phyloP scores from a whole-genome alignment of 2,329 filamentous ascomycete genomes.

The Aureobasidium sp. region DNA sequence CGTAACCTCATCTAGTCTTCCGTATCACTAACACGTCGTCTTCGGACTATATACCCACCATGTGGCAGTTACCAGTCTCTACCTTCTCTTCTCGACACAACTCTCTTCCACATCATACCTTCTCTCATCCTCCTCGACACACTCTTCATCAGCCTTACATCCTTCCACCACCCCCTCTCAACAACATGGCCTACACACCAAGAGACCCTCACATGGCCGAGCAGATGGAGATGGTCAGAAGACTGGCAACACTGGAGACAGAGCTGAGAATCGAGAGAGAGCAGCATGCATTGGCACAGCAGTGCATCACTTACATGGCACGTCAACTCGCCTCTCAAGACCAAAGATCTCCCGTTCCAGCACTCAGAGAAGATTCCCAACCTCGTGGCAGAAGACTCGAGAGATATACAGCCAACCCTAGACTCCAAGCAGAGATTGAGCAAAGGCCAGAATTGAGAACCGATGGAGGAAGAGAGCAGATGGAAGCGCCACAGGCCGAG shows the following conservation, averaged over 20 bases:
- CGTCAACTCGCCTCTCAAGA: neutral
- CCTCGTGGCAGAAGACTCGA: neutral
- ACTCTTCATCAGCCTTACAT: neutral
- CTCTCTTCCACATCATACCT: neutral
- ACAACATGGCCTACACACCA: neutral
- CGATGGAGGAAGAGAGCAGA: neutral
- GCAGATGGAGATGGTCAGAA: neutral
- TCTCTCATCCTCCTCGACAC: neutral
- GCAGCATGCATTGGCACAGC: neutral
- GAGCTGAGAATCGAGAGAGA: neutral
- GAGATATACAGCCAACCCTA: neutral
- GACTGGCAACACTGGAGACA: neutral
- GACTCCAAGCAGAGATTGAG: neutral
- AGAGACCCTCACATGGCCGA: neutral
- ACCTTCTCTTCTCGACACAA: neutral
- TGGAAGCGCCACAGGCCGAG: neutral
- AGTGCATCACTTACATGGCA: neutral
- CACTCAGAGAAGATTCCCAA: neutral
- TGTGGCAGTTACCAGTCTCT: neutral
- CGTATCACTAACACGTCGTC: neutral
- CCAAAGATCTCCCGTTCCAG: neutral
- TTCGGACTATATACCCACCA: neutral
- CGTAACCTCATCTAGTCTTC: too few relatives aligned
- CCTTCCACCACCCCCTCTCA: neutral
- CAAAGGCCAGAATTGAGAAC: too few relatives aligned